A percentile compares a stretch with the other conserved stretches of the same genome.
Conservation (phyloP, 2,329 filamentous ascomycete genomes). For the Aspergillus intermedius region DNA sequence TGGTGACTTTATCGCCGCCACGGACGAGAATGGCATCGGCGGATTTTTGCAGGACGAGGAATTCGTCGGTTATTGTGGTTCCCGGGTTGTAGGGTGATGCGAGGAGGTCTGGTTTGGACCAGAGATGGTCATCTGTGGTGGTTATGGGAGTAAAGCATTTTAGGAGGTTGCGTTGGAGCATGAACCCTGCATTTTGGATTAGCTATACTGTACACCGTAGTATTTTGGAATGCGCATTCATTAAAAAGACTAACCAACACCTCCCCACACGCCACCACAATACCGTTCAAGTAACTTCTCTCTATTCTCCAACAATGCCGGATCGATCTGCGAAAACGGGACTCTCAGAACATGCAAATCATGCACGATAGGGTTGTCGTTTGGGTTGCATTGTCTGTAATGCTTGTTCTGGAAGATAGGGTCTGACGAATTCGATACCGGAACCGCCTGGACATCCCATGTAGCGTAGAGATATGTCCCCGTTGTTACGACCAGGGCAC, state of each 20-base stretch:
- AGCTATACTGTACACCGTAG: too few relatives aligned
- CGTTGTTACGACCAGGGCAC: too few relatives aligned
- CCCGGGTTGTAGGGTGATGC: slow-evolving; percentile 1
- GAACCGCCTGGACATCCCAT: not conserved
- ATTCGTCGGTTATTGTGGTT: not conserved
- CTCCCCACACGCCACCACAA: slow-evolving; percentile 6
- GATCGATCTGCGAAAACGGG: slow-evolving; percentile 5
- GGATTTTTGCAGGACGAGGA: slow-evolving; percentile 1
- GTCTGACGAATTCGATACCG: not conserved
- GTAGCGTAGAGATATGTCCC: not conserved
- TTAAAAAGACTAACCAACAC: not conserved
- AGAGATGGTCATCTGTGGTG: not conserved
- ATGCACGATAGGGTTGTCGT: slow-evolving; percentile 5
- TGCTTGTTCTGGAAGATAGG: not conserved
- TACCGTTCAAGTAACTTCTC: slow-evolving; percentile 4
- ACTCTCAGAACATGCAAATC: slow-evolving; percentile 5
- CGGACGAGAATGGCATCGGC: slow-evolving; percentile 6
- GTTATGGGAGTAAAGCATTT: not conserved
- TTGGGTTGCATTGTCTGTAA: slow-evolving; percentile 3
- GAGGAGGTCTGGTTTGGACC: slow-evolving; percentile 1
- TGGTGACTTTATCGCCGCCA: slow-evolving; percentile 7
- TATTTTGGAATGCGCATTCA: too few relatives aligned
- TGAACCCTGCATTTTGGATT: not conserved
- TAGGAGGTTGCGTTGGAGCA: slow-evolving; percentile 1
- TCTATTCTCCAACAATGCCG: not conserved